Base-by-base conservation (phyloP, 257 asterid genomes). In the Linaria vulgaris region DNA sequence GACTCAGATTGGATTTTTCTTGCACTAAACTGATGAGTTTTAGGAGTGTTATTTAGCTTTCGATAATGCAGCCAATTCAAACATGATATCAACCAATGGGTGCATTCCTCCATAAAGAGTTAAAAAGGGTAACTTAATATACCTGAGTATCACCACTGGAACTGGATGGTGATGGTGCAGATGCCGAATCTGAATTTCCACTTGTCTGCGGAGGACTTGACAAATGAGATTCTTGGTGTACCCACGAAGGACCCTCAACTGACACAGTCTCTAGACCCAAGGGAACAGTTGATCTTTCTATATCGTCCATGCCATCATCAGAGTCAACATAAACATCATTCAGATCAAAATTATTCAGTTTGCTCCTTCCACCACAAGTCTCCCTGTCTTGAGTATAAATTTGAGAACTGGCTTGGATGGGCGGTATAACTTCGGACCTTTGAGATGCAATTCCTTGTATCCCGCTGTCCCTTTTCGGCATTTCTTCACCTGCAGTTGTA, bases 141-240 rank as follows among this genome's bases (percentile, higher is more conserved):
- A 88, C 96, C 95, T 79, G 94, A 77, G 85, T 80, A 68, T 83
- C 90, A 54, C 90, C 95, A 51, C 71, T 82, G 78, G 92, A 88
- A 78, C 92, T 82, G 38, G 96, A 86, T 49, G 90, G 90, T 72
- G 96, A 86, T 68, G 76, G 94, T 0, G 90, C 85, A 69, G 96
- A 88, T 11, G 85, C 87, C 41, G 96, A 83, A 72, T 82, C 96
- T 14, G 96, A 86, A 70, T 84, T 86, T 53, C 94, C 78, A 64
- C 94, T 84, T 34, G 88, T 81, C 72, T 84, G 95, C 68, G 90
- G 95, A 63, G 95, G 95, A 79, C 95, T 84, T 60, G 90, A 86
- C 68, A 78, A 88, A 63, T 74, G 86, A 48, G 88, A 83, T 52
- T 79, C 91, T 66, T 79, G 94, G 56, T 79, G 91, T 72, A 69